phyloP scores from a whole-genome alignment of 2,329 filamentous ascomycete species.

The Macrophomina phaseolina region DNA sequence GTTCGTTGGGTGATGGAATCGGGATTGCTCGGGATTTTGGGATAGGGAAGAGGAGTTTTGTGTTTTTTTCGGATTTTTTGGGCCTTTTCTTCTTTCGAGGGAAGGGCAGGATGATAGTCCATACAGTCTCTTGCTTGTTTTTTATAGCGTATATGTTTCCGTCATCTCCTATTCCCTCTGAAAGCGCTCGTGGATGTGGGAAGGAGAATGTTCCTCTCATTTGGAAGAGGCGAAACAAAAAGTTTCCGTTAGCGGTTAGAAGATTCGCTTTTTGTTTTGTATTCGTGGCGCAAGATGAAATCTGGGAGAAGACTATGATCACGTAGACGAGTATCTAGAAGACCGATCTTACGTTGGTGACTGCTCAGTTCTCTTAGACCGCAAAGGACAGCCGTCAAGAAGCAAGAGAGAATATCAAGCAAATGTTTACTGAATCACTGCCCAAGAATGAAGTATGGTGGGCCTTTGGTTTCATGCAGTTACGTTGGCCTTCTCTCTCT shows the following conservation, averaged over 20 bases:
- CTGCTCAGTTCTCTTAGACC: too few species aligned
- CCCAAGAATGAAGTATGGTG: too few species aligned
- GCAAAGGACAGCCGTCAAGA: too few species aligned
- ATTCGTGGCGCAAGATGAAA: neutral
- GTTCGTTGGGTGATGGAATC: conserved; percentile 9
- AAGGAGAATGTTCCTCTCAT: neutral
- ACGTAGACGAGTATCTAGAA: too few species aligned
- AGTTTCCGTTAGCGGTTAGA: neutral
- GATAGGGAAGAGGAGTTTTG: neutral
- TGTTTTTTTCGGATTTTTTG: neutral
- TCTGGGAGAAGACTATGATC: neutral
- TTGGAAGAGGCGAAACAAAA: neutral
- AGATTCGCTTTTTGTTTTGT: neutral
- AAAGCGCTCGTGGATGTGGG: neutral
- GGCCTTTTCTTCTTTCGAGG: neutral
- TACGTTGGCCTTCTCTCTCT: too few species aligned
- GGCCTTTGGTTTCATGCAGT: too few species aligned
- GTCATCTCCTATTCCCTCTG: neutral
- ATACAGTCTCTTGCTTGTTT: neutral
- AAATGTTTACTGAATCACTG: too few species aligned
- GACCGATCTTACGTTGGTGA: too few species aligned
- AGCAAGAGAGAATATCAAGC: too few species aligned
- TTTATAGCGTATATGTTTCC: neutral
- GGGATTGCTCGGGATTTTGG: neutral
- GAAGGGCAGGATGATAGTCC: neutral